Evolutionary conservation across 2,329 filamentous ascomycete species (phyloP).

Genomic region (Hymenoscyphus occultus): DNA sequence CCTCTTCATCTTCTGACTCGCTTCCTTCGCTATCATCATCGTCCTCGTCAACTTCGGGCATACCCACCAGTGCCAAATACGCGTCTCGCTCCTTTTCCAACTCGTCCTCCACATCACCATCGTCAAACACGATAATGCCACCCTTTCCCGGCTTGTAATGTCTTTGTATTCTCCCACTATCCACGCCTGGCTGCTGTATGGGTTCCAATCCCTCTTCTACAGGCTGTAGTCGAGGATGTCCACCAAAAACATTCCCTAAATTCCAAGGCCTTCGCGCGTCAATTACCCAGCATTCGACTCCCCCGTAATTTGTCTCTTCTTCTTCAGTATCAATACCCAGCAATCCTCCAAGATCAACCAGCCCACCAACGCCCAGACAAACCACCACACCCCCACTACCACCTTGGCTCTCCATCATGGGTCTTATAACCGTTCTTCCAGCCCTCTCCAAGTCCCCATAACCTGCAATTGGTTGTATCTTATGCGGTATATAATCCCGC

Average conservation of each 20-base stretch:
- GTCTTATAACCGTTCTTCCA: slow-evolving; percentile 73
- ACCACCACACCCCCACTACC: slow-evolving; percentile 86
- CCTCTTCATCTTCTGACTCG: slow-evolving; percentile 55
- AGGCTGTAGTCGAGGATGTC: slow-evolving; percentile 52
- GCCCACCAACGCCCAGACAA: slow-evolving; percentile 87
- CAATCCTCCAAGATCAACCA: slow-evolving; percentile 80
- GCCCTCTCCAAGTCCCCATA: slow-evolving; percentile 84
- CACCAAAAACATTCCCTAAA: slow-evolving; percentile 86
- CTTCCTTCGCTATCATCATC: slow-evolving; percentile 49
- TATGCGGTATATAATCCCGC: slow-evolving; percentile 96
- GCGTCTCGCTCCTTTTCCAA: slow-evolving; percentile 72
- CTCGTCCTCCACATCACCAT: slow-evolving; percentile 89
- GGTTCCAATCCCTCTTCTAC: slow-evolving; percentile 43
- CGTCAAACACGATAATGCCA: slow-evolving; percentile 91
- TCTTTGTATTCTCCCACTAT: slow-evolving; percentile 67
- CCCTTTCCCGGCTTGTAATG: slow-evolving; percentile 76
- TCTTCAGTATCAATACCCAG: slow-evolving; percentile 70
- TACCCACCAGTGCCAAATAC: slow-evolving; percentile 80
- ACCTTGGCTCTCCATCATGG: slow-evolving; percentile 82
- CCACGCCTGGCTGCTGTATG: slow-evolving; percentile 58
- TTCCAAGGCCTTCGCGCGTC: slow-evolving; percentile 95
- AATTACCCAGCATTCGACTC: slow-evolving; percentile 93
- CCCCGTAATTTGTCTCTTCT: slow-evolving; percentile 65
- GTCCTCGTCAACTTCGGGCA: slow-evolving; percentile 75
- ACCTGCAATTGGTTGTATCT: slow-evolving; percentile 90